These are phyloP conservation scores for Teratosphaeria viscida DNA, from an alignment of 2,329 filamentous ascomycete species.

Conservation along the genomic window DNA sequence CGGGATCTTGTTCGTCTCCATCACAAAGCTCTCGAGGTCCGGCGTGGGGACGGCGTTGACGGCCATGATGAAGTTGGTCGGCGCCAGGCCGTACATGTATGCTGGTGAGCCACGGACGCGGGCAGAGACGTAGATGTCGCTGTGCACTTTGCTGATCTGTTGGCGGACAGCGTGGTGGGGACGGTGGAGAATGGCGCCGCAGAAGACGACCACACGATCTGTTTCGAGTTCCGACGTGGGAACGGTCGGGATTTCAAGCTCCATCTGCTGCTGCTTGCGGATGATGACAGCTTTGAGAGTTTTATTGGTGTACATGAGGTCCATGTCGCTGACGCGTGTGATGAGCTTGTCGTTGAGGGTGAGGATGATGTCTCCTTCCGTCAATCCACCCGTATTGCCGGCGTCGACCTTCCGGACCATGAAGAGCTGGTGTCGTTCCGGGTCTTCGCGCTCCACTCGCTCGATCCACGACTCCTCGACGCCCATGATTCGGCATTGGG, in stretches of 20 bases:
- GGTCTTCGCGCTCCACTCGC: conserved; percentile 78
- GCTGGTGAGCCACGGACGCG: conserved; percentile 72
- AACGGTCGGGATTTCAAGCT: conserved; percentile 70
- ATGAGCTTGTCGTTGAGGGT: conserved; percentile 86
- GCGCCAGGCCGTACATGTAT: conserved; percentile 83
- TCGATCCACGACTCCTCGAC: conserved; percentile 93
- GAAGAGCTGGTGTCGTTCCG: conserved; percentile 89
- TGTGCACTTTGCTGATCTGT: conserved; percentile 93
- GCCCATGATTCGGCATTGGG: conserved; percentile 92
- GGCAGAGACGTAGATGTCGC: conserved; percentile 90
- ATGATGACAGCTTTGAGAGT: conserved; percentile 75
- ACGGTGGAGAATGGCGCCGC: conserved; percentile 82
- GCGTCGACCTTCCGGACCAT: conserved; percentile 89
- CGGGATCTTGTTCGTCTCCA: conserved; percentile 73
- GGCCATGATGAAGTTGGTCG: conserved; percentile 94
- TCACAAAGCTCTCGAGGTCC: conserved; percentile 70
- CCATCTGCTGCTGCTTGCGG: conserved; percentile 69
- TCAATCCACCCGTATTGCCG: conserved; percentile 52
- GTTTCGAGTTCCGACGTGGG: conserved; percentile 87
- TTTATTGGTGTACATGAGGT: conserved; percentile 91
- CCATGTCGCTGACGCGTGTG: conserved; percentile 83
- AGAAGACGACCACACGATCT: conserved; percentile 84
- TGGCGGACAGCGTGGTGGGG: conserved; percentile 94
- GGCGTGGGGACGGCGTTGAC: conserved; percentile 83
- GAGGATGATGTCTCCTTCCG: conserved; percentile 86